Evolutionary conservation across 148 eudicot species (phyloP), one percentile per base, ranked within the genome.

Genomic region (Suaeda aralocaspica): DNA sequence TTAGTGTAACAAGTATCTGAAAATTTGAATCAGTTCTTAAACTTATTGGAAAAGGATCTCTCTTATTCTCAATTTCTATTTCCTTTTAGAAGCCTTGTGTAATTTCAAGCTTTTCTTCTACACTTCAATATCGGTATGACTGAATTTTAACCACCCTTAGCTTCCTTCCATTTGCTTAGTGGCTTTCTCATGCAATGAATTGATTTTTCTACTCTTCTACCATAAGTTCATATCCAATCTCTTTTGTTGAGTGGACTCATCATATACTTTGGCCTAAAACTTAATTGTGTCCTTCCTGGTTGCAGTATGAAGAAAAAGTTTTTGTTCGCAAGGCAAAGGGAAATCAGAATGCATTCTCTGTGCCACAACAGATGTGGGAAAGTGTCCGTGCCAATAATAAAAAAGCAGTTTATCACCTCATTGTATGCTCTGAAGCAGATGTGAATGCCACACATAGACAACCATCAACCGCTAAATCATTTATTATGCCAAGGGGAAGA

Each of bases 221-320:
- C 3, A 41, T 39, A 62, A 16, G 5, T n/a, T n/a, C n/a, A n/a
- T n/a, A n/a, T n/a, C n/a, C 33, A 67, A 39, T 5, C 18, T 36
- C 21, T 34, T 25, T 45, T 36, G 24, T 22, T 49, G 18, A 49
- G 53, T 49, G 53, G 24, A 19, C 6, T 49, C 8, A 49, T 1
- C 53, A 18, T 19, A n/a, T 49, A n/a, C 7, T n/a, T n/a, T 44
- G 24, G n/a, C 10, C 44, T 29, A 34, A 65, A 11, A 72, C 25
- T 30, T 56, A 24, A 76, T 66, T 68, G 28, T 36, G 15, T 53
- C 36, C 71, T 73, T 49, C 42, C 42, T 64, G 33, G 24, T 52
- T 83, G 71, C 86, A 93, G 98, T 93, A 93, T 82, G 91, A 75
- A 60, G 96, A 90, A 74, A 93, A 84, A 67, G 82, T 85, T 24